A percentile compares a stretch with the other conserved stretches of the same genome.
These are phyloP conservation scores for Thuidium tamariscinum DNA, from an alignment of 225 moss, liverwort and hornwort genomes.

Conservation along the genomic window DNA sequence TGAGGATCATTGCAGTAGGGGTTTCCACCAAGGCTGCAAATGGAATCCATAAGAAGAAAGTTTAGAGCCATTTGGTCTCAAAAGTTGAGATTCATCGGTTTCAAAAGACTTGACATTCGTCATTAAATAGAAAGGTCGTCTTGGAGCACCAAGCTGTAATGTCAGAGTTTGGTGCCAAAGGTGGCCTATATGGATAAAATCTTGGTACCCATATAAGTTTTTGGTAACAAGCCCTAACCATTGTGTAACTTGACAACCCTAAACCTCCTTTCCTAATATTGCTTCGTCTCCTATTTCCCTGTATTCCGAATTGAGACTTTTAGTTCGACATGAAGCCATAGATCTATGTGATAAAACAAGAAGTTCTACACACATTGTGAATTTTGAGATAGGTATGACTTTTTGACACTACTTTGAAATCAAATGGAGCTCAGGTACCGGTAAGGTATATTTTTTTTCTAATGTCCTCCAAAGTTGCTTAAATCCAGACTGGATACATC, in stretches of 20 bases:
- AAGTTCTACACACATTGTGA: neutral
- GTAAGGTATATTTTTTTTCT: neutral
- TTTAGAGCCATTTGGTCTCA: neutral
- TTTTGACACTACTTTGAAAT: neutral
- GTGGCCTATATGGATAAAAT: neutral
- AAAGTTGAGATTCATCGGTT: neutral
- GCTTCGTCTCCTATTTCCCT: neutral
- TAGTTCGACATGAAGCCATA: neutral
- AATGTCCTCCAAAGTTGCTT: neutral
- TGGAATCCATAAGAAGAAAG: neutral
- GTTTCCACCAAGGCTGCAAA: slow-evolving; percentile 30
- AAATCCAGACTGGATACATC: neutral
- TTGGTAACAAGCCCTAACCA: neutral
- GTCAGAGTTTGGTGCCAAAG: neutral
- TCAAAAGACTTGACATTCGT: neutral
- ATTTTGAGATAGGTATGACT: neutral
- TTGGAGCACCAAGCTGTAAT: neutral
- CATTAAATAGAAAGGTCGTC: neutral
- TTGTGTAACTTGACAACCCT: neutral
- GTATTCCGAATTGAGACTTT: neutral
- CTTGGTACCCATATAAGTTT: neutral
- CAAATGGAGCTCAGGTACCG: neutral
- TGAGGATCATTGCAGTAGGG: slow-evolving; percentile 10
- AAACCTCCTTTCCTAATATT: neutral
- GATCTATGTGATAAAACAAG: neutral